Base-by-base conservation (phyloP, 257 asterid genomes). In the Oldenlandia corymbosa region DNA sequence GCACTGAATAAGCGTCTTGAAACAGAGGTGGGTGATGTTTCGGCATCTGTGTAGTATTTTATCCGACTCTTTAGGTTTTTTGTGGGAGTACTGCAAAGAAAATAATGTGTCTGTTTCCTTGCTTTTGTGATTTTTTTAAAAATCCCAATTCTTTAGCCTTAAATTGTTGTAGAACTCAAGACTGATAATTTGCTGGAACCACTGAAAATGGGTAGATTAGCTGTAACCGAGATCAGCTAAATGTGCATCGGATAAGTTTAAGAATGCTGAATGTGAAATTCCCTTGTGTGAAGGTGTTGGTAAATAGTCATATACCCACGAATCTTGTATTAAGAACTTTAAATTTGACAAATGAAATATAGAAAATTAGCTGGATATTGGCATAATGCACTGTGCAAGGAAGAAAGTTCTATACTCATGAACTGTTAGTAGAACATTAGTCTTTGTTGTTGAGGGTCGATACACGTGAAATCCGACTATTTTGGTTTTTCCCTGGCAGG, bases 1-100 rank as follows among this genome's bases (percentile, higher is more conserved):
- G 99, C 99, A 71, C 91, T 93, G 68, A 93, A 93, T 79, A 93
- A 84, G 88, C 87, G 99, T 63, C 99, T 93, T 70, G 96, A 96
- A 51, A 93, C 97, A 60, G 76, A 90, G 99, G 99, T 87, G 68
- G 73, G 57, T 39, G 45, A 48, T 64, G 30, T 41, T 64, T 39
- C 68, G 59, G 1, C 11, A 41, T 4, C 23, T 34, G 4, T 54
- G 20, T 46, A 48, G 32, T 51, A 39, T 17, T 62, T 61, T 23
- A 7, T 5, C 10, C 24, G n/a, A n/a, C n/a, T 30, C 9, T 55
- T 55, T 13, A 14, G 20, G 32, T 23, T 17, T 11, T 23, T 2
- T 51, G 18, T 21, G 31, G 1, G 26, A 18, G 18, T 23, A 9
- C 13, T 51, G 17, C 28, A 0, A 24, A 56, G 13, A 56, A 32